Evolutionary conservation across 148 eudicot genomes (phyloP).

Genomic region (Rhododendron ovatum): DNA sequence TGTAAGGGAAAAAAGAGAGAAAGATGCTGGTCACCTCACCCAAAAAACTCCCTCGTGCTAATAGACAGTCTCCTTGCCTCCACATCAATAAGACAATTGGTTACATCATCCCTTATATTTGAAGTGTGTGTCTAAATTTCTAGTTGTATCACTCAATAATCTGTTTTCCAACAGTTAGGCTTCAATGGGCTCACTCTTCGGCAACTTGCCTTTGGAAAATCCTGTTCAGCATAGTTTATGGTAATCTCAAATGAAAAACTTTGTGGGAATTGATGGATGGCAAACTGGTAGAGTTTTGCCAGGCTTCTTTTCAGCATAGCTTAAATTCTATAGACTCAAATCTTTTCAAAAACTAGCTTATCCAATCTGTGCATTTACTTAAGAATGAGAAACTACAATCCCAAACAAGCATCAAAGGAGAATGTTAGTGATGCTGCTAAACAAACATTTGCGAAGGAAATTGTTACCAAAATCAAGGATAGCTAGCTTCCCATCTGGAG

Average conservation of each 20-base stretch:
- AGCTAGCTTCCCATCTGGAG: conserved; percentile 93
- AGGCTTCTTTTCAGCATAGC: not conserved
- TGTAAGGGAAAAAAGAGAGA: not conserved
- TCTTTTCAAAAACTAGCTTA: not conserved
- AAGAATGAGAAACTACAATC: not conserved
- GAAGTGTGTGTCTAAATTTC: not conserved
- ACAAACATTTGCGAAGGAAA: not conserved
- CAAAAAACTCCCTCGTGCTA: not conserved
- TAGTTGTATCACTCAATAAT: not conserved
- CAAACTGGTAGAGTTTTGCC: not conserved
- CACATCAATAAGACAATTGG: not conserved
- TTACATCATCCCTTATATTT: not conserved
- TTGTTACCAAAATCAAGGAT: conserved; percentile 91
- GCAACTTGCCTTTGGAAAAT: not conserved
- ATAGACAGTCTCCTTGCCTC: not conserved
- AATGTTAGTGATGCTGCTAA: not conserved
- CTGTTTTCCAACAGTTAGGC: not conserved
- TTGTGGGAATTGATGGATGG: not conserved
- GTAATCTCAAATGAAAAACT: not conserved
- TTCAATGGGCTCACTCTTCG: not conserved
- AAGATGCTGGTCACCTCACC: not conserved
- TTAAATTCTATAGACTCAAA: not conserved
- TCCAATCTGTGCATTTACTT: not conserved
- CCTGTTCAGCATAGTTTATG: not conserved
- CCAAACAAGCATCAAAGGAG: not conserved